Evolutionary conservation across 2,329 filamentous ascomycete genomes (phyloP).

Genomic region (Botrytis hyacinthi): DNA sequence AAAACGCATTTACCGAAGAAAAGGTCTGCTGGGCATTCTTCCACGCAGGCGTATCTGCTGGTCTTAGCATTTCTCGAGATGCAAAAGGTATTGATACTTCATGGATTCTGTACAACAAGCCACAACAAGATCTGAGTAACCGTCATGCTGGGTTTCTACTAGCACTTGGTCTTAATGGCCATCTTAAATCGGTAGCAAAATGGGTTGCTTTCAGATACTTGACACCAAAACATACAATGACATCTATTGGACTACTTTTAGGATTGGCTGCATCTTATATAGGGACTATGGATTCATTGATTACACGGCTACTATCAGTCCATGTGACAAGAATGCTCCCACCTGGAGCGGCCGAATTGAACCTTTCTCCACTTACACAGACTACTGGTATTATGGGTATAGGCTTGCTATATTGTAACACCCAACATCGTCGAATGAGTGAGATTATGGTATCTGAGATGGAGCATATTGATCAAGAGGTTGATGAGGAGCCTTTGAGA

Average conservation of each 20-base stretch:
- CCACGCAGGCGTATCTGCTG: constrained; percentile 91
- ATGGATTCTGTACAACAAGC: constrained; percentile 98
- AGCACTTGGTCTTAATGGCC: constrained; percentile 87
- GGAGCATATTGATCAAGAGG: constrained; percentile 74
- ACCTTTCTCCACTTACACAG: constrained; percentile 87
- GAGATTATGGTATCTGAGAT: constrained; percentile 99
- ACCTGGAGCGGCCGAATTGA: constrained; percentile 87
- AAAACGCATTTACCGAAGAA: constrained; percentile 83
- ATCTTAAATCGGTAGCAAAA: constrained; percentile 90
- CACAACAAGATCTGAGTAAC: constrained; percentile 80
- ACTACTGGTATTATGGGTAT: constrained; percentile 98
- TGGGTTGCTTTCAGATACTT: constrained; percentile 99
- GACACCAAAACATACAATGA: constrained; percentile 99
- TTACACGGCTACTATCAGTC: constrained; percentile 89
- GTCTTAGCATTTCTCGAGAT: constrained; percentile 82
- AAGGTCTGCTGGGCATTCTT: constrained; percentile 99
- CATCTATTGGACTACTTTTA: constrained; percentile 89
- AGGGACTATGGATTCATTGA: constrained; percentile 94
- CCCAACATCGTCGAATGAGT: constrained; percentile 96
- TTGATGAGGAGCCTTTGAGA: constrained; percentile 80
- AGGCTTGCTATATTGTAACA: constrained; percentile 88
- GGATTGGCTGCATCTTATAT: constrained; percentile 91
- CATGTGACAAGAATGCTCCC: constrained; percentile 95
- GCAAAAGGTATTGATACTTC: constrained; percentile 96
- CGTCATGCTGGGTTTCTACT: constrained; percentile 93